Conservation (phyloP, 2,329 filamentous ascomycete species). For the Ophiostoma montium region DNA sequence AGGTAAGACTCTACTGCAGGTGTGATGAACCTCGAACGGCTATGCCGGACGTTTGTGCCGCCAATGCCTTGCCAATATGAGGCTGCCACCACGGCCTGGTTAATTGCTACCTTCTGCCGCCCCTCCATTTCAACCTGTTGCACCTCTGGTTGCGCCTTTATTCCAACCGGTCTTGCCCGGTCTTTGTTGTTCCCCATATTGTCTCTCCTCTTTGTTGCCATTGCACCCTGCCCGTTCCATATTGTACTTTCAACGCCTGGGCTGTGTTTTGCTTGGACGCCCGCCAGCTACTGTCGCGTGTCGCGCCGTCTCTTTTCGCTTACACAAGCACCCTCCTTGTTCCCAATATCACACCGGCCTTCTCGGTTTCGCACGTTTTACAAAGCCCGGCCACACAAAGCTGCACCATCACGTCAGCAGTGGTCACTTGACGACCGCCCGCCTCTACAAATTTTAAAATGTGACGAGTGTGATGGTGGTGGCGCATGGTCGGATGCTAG, state of each 20-base stretch:
- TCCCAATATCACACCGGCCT: not conserved
- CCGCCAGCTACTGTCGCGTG: too few relatives aligned
- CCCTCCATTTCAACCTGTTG: not conserved
- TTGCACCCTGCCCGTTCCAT: not conserved
- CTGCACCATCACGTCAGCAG: not conserved
- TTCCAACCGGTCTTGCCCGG: not conserved
- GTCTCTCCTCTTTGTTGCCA: not conserved
- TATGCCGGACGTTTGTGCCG: not conserved
- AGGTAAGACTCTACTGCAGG: slow-evolving; percentile 17
- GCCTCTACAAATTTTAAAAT: not conserved
- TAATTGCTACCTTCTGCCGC: not conserved
- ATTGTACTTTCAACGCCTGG: too few relatives aligned
- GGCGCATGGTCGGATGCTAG: not conserved
- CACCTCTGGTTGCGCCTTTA: not conserved
- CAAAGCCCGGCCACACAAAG: not conserved
- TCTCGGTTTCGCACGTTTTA: not conserved
- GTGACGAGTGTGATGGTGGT: not conserved
- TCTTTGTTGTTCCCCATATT: not conserved
- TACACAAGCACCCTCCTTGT: not conserved
- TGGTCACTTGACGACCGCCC: not conserved
- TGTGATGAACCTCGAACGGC: not conserved
- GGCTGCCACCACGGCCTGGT: not conserved
- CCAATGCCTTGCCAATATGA: not conserved
- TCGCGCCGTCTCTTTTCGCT: not conserved
- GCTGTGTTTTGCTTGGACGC: too few relatives aligned